Base-by-base conservation (phyloP, 2,329 filamentous ascomycete genomes). In the Didymella sp. region DNA sequence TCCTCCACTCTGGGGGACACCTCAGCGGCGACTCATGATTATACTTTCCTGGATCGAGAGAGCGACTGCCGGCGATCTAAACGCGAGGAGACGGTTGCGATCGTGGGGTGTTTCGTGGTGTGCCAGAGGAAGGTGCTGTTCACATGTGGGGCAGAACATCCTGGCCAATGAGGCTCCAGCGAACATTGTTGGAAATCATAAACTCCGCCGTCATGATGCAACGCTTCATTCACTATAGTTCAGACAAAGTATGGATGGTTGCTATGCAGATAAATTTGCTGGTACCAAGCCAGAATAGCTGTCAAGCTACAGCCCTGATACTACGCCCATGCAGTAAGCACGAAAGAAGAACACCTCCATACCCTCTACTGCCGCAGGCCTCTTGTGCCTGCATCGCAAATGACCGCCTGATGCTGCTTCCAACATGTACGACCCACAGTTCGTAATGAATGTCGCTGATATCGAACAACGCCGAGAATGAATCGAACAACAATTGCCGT, bases 1-100 rank as follows among this genome's bases (percentile, higher is more conserved):
- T 53, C 66, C 63, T 69, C 66, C 72, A 71, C 72, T 50, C 56
- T 43, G 42, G 50, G 33, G 51, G 61, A 41, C 30, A 50, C 11
- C 38, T 70, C 60, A 73, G 53, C 58, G 62, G 40, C 56, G 40
- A 30, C 50, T 43, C 70, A 73, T 73, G 45, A 28, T 42, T 44
- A 12, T 9, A 43, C 59, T 50, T 58, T 52, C 33, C 48, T 38
- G 47, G 46, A 42, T 62, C 61, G 65, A 62, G 65, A 67, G 72
- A 44, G 57, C 63, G 53, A 62, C 61, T 45, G 55, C 30, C 48
- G 17, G 35, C 11, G 22, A 24, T 17, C 24, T 47, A 22, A 13
- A 37, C 13, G 37, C 28, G 37, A 17, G 27, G 28, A 42, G 17
- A 19, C 17, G 33, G 19, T 37, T 45, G 45, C 28, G 37, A 27